Conservation (phyloP, 2,329 filamentous ascomycete species). For the Juglanconis sp. region DNA sequence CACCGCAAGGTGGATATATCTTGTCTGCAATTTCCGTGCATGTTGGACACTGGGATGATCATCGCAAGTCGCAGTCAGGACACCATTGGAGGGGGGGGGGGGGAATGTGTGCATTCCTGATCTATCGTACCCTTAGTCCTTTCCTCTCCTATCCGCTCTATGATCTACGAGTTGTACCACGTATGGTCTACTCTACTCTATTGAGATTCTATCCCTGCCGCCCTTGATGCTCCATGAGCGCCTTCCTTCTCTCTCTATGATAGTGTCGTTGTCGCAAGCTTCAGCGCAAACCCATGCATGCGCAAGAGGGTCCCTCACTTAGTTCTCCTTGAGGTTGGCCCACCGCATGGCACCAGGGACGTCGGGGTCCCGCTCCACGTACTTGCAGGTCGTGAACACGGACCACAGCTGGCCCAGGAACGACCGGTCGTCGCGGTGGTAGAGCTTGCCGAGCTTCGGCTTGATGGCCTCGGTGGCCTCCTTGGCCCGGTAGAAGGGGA, state of each 20-base stretch:
- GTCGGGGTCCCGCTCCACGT: slow-evolving; percentile 39
- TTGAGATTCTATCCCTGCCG: neutral
- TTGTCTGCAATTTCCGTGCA: too few species aligned
- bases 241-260: neutral
- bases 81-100: too few species aligned
- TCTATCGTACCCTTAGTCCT: neutral
- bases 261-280: neutral
- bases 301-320: neutral
- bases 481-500: slow-evolving; percentile 59
- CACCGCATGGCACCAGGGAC: slow-evolving; percentile 34
- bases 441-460: slow-evolving; percentile 53
- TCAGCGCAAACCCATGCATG: neutral
- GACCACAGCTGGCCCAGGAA: slow-evolving; percentile 45
- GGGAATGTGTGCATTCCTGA: neutral
- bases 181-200: neutral
- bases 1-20: too few species aligned
- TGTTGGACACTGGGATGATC: too few species aligned
- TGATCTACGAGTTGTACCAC: neutral
- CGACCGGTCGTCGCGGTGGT: slow-evolving; percentile 42
- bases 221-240: neutral
- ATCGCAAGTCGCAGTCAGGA: too few species aligned
- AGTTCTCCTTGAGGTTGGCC: slow-evolving; percentile 24
- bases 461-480: slow-evolving; percentile 57
- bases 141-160: neutral
- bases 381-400: slow-evolving; percentile 45